Evolutionary conservation across 2,329 filamentous ascomycete genomes (phyloP), one percentile per base, ranked within the genome.

Genomic region (Endoconidiophora polonica): DNA sequence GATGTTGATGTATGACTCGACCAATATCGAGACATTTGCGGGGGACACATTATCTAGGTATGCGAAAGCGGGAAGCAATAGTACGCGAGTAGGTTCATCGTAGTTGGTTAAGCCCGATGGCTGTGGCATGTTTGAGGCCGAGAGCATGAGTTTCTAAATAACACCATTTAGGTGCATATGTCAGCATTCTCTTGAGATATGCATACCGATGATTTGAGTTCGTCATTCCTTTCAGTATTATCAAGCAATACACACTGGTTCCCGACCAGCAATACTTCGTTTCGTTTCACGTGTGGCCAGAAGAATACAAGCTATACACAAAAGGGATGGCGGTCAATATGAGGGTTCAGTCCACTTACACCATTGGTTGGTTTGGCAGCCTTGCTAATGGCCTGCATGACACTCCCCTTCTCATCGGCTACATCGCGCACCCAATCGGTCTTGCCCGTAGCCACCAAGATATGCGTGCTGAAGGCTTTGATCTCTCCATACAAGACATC

Each of bases 401-500:
- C 73, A 61, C 81, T 86, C 4, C 83, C 83, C 64, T 84, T 81
- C 69, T 96, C 91, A 60, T 96, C 84, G 51, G 76, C 78, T 43
- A 94, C 85, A 67, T 94, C 83, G 54, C 85, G 69, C 60, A 90
- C 83, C 91, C 91, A 98, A 65, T 98, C 91, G 23, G 81, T 75
- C 74, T 95, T 94, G 54, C 87, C 86, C n/a, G 91, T 98, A 22
- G 86, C 91, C 14, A 96, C 86, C 29, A 98, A 69, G 54, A 94
- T 62, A 65, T 98, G 91, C 18, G 87, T 91, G 59, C 77, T 81
- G 83, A 86, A 96, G 36, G 79, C 86, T 60, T 86, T 84, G 55
- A 95, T 76, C 53, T 83, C 72, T 1, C 90, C 91, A 61, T 93
- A 96, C 45, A 98, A 67, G 58, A 79, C 69, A 61, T 94, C 86